A percentile compares a stretch with the other conserved stretches of the same genome.
phyloP scores from a whole-genome alignment of 2,329 filamentous ascomycete species.

The Metarhizium rileyi region DNA sequence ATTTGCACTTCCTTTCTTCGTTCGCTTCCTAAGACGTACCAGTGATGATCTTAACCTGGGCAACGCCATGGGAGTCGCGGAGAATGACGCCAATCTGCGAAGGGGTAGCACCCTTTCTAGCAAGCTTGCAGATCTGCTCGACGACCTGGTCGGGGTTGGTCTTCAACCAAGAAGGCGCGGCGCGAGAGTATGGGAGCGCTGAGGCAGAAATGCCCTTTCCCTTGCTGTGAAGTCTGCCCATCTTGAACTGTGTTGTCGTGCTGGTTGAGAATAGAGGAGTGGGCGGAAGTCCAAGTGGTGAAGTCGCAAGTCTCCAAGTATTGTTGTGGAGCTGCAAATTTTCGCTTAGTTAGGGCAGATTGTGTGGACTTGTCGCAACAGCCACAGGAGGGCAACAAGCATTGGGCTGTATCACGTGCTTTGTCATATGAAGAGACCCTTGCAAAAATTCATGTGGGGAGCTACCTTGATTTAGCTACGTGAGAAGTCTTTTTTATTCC shows the following conservation, averaged over 20 bases:
- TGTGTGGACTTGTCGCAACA: background rate
- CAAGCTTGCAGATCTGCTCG: conserved; percentile 98
- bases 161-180: conserved; percentile 91
- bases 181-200: conserved; percentile 93
- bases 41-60: conserved; percentile 95
- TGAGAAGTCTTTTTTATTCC: background rate
- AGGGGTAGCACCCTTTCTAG: conserved; percentile 96
- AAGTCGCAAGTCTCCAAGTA: conserved; percentile 16
- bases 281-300: conserved; percentile 17
- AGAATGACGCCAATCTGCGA: conserved; percentile 99
- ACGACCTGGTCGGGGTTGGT: conserved; percentile 97
- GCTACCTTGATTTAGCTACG: background rate
- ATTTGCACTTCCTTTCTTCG: no score
- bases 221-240: conserved; percentile 98
- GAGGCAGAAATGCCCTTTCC: conserved; percentile 98
- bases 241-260: conserved; percentile 45
- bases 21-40: conserved; percentile 47
- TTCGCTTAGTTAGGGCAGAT: conserved; percentile 38
- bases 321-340: conserved; percentile 34
- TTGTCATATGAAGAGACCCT: no score
- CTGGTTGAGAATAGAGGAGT: conserved; percentile 23
- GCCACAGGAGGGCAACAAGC: background rate
- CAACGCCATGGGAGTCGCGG: conserved; percentile 94
- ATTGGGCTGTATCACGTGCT: conserved; percentile 1
- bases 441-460: background rate